These are phyloP conservation scores for Kalanchoe fedtschenkoi DNA, from an alignment of 164 flowering plant genomes.

Conservation along the genomic window DNA sequence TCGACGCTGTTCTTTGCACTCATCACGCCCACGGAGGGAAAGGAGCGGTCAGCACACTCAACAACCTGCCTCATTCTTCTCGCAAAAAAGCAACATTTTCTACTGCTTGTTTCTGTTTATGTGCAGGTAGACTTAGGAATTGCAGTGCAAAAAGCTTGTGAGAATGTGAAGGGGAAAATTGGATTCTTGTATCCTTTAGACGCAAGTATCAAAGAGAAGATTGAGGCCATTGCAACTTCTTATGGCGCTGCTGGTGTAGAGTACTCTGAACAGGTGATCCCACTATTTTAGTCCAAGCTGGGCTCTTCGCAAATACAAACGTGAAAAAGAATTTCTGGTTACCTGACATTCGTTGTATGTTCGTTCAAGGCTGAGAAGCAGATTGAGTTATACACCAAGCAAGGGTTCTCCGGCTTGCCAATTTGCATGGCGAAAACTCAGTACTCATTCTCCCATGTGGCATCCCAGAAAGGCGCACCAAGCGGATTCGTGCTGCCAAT, in stretches of 20 bases:
- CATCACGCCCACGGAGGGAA: conserved; percentile 99
- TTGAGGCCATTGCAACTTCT: conserved; percentile 85
- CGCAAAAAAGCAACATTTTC: background rate
- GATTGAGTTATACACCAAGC: conserved; percentile 82
- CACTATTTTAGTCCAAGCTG: too few species aligned
- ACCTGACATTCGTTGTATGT: background rate
- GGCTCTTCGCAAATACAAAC: too few species aligned
- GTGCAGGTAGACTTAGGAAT: conserved; percentile 87
- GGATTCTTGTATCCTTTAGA: conserved; percentile 84
- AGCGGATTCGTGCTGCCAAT: conserved; percentile 75
- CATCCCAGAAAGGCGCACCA: conserved; percentile 84
- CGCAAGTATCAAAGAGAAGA: conserved; percentile 78
- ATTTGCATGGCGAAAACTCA: conserved; percentile 99
- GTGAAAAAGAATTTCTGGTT: background rate
- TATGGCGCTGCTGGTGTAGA: conserved; percentile 95
- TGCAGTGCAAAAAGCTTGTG: conserved; percentile 91
- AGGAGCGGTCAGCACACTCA: conserved; percentile 74
- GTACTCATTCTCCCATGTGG: conserved; percentile 79
- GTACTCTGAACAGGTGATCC: conserved; percentile 88
- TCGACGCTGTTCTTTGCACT: conserved; percentile 88
- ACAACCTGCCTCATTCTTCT: background rate
- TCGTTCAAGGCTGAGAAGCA: conserved; percentile 82
- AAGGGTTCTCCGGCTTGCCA: conserved; percentile 80
- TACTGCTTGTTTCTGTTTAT: background rate
- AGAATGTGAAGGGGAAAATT: conserved; percentile 60